A percentile compares a stretch with the other conserved stretches of the same genome.
phyloP scores from a whole-genome alignment of 208 protist species.

The Wallacemonas collosoma region DNA sequence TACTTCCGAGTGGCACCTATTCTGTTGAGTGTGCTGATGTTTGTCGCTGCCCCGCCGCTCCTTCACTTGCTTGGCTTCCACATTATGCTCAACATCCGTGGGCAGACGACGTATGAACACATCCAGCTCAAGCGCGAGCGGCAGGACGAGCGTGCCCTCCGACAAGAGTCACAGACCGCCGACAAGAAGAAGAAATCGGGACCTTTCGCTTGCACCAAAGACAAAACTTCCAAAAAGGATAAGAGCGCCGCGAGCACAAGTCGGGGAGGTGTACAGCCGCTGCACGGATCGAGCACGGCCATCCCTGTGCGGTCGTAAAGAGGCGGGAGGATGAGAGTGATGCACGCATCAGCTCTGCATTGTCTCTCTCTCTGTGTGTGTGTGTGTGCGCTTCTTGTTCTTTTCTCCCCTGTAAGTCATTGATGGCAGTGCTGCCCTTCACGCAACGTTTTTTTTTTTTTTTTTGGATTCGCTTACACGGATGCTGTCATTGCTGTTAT shows the following conservation, averaged over 20 bases:
- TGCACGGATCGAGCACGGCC: constrained; percentile 10
- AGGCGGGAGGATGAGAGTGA: too few relatives aligned
- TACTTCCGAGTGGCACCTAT: constrained; percentile 71
- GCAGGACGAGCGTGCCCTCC: constrained; percentile 2
- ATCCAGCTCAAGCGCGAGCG: constrained; percentile 46
- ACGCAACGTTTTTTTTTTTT: too few relatives aligned
- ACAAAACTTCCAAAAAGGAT: constrained; percentile 21
- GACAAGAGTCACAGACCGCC: neutral
- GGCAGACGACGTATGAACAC: constrained; percentile 68
- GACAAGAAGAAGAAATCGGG: constrained; percentile 13
- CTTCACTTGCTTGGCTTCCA: constrained; percentile 71
- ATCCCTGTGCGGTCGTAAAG: neutral
- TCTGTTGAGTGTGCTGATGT: constrained; percentile 37
- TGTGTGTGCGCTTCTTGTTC: neutral
- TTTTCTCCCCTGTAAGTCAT: too few relatives aligned
- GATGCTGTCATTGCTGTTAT: too few relatives aligned
- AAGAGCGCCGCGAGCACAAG: neutral
- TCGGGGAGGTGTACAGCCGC: neutral
- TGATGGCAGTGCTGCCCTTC: too few relatives aligned
- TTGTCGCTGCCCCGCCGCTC: constrained; percentile 38
- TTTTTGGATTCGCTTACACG: too few relatives aligned
- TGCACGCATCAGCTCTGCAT: neutral
- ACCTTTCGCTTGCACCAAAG: constrained; percentile 16
- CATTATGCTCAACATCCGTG: constrained; percentile 38
- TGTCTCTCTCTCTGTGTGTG: constrained; percentile 18